A percentile compares a stretch with the other conserved stretches of the same genome.
Conservation (phyloP, 2,329 filamentous ascomycete genomes). For the Dendryphion nanum region DNA sequence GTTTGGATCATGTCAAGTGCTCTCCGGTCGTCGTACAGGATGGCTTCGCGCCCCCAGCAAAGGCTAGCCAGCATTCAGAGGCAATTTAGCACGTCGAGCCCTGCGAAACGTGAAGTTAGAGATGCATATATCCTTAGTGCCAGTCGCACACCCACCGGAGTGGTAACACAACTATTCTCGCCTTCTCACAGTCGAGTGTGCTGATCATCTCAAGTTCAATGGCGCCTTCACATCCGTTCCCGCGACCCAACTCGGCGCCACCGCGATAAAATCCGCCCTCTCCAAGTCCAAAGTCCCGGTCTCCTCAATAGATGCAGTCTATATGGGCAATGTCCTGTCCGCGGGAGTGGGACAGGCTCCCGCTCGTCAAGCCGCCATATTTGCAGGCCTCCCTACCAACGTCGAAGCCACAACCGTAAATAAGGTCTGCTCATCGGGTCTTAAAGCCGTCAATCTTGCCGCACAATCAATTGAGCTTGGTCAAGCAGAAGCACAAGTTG, state of each 20-base stretch:
- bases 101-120: slow-evolving; percentile 63
- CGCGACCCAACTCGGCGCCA: slow-evolving; percentile 83
- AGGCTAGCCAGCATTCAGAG: slow-evolving; percentile 37
- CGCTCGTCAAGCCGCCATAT: slow-evolving; percentile 84
- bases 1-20: slow-evolving; percentile 27
- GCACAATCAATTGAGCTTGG: slow-evolving; percentile 95
- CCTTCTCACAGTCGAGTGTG: background rate
- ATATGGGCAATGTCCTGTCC: slow-evolving; percentile 95
- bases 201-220: slow-evolving; percentile 77
- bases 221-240: slow-evolving; percentile 81
- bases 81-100: slow-evolving; percentile 35
- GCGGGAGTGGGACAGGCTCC: slow-evolving; percentile 84
- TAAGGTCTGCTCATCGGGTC: slow-evolving; percentile 94
- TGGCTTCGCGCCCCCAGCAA: slow-evolving; percentile 37
- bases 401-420: slow-evolving; percentile 93
- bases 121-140: slow-evolving; percentile 94
- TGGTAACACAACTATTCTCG: no score
- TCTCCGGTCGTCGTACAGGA: slow-evolving; percentile 31
- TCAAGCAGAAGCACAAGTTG: slow-evolving; percentile 81
- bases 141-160: slow-evolving; percentile 83
- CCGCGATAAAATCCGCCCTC: slow-evolving; percentile 87
- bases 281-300: slow-evolving; percentile 80
- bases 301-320: slow-evolving; percentile 83
- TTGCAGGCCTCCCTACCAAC: slow-evolving; percentile 76
- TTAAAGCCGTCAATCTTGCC: slow-evolving; percentile 88